phyloP scores from a whole-genome alignment of 148 eudicot species.

The Fagopyrum tataricum region DNA sequence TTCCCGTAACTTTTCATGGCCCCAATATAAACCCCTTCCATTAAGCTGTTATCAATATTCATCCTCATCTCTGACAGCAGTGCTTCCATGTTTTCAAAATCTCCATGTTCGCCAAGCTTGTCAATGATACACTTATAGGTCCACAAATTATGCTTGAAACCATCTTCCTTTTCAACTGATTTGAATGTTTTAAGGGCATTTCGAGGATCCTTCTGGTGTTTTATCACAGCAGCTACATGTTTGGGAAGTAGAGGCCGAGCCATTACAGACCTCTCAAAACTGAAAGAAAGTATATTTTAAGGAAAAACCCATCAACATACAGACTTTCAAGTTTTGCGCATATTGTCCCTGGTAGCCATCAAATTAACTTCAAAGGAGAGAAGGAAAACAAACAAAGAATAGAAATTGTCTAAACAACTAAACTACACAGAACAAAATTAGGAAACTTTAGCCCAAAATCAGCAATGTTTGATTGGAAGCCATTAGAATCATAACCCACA shows the following conservation, averaged over 20 bases:
- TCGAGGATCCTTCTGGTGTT: constrained; percentile 67
- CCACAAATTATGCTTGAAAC: constrained; percentile 57
- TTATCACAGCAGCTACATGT: constrained; percentile 84
- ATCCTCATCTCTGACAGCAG: constrained; percentile 61
- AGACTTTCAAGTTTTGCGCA: background rate
- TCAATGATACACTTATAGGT: constrained; percentile 70
- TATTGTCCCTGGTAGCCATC: background rate
- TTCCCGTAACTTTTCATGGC: constrained; percentile 83
- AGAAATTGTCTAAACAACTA: background rate
- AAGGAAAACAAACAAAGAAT: background rate
- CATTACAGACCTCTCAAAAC: constrained; percentile 31
- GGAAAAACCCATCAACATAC: background rate
- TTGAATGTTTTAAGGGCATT: constrained; percentile 84
- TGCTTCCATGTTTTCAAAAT: constrained; percentile 73
- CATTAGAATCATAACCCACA: background rate
- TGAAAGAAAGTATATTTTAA: background rate
- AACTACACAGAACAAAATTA: background rate
- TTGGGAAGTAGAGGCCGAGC: constrained; percentile 59
- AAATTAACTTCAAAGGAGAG: background rate
- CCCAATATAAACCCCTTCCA: constrained; percentile 79
- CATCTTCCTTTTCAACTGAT: constrained; percentile 64
- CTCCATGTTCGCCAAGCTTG: constrained; percentile 69
- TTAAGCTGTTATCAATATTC: constrained; percentile 42
- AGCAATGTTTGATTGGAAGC: background rate
- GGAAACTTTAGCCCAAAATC: background rate